Percentiles rank a stretch among this genome's conserved stretches.
Evolutionary conservation across 2,329 filamentous ascomycete genomes (phyloP).

Genomic region (Colletotrichum sp.): DNA sequence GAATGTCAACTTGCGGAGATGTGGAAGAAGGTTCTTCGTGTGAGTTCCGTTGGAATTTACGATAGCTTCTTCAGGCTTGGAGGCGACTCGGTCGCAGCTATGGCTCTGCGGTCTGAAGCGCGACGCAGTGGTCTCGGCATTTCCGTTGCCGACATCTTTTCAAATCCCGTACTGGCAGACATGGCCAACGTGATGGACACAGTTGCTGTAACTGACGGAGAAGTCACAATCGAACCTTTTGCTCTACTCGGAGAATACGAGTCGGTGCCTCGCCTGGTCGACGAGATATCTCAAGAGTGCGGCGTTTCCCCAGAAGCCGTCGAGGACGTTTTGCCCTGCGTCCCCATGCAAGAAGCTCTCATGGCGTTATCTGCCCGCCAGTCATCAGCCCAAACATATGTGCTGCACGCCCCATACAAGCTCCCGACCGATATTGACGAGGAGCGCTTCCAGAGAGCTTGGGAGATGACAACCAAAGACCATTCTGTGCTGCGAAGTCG

Average conservation of each 20-base stretch:
- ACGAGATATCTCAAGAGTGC: not conserved
- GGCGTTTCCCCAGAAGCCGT: not conserved
- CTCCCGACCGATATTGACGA: conserved; percentile 9
- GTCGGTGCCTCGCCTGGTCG: not conserved
- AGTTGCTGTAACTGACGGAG: not conserved
- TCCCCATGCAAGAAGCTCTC: not conserved
- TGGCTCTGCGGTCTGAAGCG: conserved; percentile 18
- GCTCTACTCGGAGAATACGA: not conserved
- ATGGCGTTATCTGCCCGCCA: conserved; percentile 23
- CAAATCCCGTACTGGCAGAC: not conserved
- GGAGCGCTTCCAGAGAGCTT: conserved; percentile 18
- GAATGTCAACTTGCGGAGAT: not conserved
- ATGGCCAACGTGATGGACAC: not conserved
- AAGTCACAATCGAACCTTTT: not conserved
- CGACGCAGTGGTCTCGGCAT: not conserved
- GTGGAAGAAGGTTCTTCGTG: not conserved
- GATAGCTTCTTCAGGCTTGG: conserved; percentile 28
- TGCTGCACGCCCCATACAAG: conserved; percentile 6
- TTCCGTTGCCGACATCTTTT: not conserved
- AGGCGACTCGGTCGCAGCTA: conserved; percentile 28
- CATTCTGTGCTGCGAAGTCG: conserved; percentile 23
- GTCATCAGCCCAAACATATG: conserved; percentile 15
- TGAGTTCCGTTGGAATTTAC: not conserved
- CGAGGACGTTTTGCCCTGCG: not conserved
- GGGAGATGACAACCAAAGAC: conserved; percentile 19